These are phyloP conservation scores for Ceratopteris richardii DNA, from an alignment of 75 land plant species.

Conservation along the genomic window DNA sequence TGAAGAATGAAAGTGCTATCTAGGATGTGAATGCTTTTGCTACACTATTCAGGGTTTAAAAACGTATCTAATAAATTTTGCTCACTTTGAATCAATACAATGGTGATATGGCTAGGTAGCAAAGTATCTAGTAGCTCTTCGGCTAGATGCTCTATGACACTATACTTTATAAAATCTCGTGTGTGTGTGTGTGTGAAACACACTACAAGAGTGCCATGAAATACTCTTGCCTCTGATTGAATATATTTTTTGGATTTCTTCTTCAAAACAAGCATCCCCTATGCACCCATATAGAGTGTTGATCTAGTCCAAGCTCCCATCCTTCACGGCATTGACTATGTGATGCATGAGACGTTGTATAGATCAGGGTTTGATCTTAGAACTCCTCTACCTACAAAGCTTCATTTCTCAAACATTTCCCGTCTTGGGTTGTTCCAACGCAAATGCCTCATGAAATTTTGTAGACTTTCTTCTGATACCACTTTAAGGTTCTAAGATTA, in stretches of 20 bases:
- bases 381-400: no score
- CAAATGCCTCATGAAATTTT: no score
- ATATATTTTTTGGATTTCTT: constrained; percentile 66
- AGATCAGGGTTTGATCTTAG: no score
- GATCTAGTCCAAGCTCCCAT: no score
- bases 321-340: no score
- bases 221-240: constrained; percentile 82
- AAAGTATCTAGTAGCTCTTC: constrained; percentile 55
- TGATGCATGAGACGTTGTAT: no score
- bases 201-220: constrained; percentile 74
- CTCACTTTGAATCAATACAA: constrained; percentile 67
- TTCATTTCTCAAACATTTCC: no score
- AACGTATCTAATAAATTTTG: constrained; percentile 61
- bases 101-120: constrained; percentile 93
- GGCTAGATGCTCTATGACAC: constrained; percentile 63
- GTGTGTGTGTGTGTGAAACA: constrained; percentile 78
- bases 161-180: constrained; percentile 57
- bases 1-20: constrained; percentile 57
- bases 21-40: constrained; percentile 89
- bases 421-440: no score
- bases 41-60: constrained; percentile 80
- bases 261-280: constrained; percentile 93
- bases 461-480: no score
- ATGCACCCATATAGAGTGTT: constrained; percentile 96
- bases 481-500: no score